Percentiles rank a stretch among this genome's conserved stretches.
Conservation (phyloP, 116 monocot genomes). For the Phalaenopsis hybrid region DNA sequence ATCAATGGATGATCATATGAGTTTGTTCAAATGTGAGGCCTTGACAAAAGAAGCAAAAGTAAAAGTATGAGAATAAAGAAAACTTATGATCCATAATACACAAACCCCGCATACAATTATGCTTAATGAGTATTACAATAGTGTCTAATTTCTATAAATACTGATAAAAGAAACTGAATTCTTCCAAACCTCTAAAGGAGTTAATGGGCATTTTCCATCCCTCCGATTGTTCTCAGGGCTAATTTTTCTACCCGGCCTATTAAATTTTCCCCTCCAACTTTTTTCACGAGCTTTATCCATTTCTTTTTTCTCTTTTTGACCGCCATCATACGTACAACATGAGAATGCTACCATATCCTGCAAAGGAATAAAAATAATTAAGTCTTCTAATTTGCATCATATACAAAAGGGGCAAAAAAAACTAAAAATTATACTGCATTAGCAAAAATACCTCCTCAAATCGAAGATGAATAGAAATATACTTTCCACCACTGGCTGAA, state of each 20-base stretch:
- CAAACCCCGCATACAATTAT: too few relatives aligned
- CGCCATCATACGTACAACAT: conserved; percentile 91
- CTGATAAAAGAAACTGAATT: background rate
- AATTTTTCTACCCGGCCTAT: conserved; percentile 54
- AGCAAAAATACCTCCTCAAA: conserved; percentile 78
- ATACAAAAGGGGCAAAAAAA: background rate
- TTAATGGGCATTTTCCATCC: conserved; percentile 89
- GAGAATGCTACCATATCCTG: conserved; percentile 99
- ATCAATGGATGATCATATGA: too few relatives aligned
- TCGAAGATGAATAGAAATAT: conserved; percentile 92
- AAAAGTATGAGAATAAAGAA: background rate
- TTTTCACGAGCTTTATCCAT: conserved; percentile 95
- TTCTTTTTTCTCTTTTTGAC: conserved; percentile 65
- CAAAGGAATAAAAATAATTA: conserved; percentile 8
- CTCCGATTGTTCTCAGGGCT: conserved; percentile 62
- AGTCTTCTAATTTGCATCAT: background rate
- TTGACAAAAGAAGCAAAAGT: background rate
- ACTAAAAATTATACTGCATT: background rate
- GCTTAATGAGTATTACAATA: too few relatives aligned
- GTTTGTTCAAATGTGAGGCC: background rate
- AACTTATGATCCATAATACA: background rate
- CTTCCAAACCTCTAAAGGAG: conserved; percentile 74
- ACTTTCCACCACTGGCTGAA: conserved; percentile 67
- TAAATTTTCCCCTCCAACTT: conserved; percentile 94
- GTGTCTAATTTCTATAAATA: too few relatives aligned